Evolutionary conservation across 345 rosid species (phyloP).

Genomic region (Moricandia moricandioides): DNA sequence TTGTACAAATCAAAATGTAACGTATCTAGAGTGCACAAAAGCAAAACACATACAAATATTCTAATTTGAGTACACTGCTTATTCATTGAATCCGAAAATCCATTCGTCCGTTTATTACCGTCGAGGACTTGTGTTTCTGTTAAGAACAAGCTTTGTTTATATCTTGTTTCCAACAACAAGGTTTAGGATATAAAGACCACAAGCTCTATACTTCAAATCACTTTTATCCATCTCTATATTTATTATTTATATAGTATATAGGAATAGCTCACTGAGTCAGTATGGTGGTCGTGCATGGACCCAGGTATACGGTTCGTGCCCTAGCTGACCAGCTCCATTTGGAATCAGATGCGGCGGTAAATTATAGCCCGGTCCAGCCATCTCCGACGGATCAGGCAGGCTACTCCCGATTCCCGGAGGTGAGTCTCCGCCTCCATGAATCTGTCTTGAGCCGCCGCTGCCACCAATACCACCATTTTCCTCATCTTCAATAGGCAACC

Average conservation of each 20-base stretch:
- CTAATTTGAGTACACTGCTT: slow-evolving; percentile 11
- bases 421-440: slow-evolving; percentile 48
- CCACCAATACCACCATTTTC: slow-evolving; percentile 39
- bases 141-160: slow-evolving; percentile 23
- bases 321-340: slow-evolving; percentile 50
- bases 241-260: not conserved
- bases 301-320: slow-evolving; percentile 71
- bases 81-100: not conserved
- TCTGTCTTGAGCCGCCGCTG: slow-evolving; percentile 39
- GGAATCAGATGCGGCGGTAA: slow-evolving; percentile 50
- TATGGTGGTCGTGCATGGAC: slow-evolving; percentile 58
- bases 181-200: slow-evolving; percentile 4
- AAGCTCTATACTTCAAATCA: not conserved
- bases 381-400: slow-evolving; percentile 49
- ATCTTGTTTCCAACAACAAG: not conserved
- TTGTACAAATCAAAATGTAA: not conserved
- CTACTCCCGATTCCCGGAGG: slow-evolving; percentile 50
- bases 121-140: not conserved
- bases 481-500: slow-evolving; percentile 71
- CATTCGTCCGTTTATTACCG: not conserved
- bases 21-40: slow-evolving; percentile 4
- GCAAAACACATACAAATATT: not conserved
- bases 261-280: slow-evolving; percentile 32
- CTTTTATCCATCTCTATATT: slow-evolving; percentile 5
- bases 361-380: slow-evolving; percentile 44